These are phyloP conservation scores for Cryphonectria radicalis DNA, from an alignment of 2,329 filamentous ascomycete genomes.

Conservation along the genomic window DNA sequence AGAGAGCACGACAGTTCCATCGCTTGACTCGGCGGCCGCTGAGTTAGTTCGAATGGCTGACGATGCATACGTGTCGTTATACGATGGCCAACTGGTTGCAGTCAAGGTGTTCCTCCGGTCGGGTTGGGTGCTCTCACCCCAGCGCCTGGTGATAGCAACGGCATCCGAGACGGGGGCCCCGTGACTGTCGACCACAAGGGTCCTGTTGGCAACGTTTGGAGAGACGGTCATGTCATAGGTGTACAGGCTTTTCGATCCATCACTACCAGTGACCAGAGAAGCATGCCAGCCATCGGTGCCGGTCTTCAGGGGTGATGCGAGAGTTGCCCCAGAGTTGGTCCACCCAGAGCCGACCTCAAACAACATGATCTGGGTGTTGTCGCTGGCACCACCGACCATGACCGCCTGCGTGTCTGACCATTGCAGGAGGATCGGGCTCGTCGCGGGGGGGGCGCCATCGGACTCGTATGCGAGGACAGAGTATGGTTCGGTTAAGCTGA, in stretches of 20 bases:
- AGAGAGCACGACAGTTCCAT: conserved; percentile 75
- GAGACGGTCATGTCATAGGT: conserved; percentile 75
- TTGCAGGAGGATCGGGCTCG: conserved; percentile 71
- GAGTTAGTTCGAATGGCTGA: conserved; percentile 67
- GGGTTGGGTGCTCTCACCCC: conserved; percentile 26
- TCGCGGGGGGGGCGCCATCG: conserved; percentile 60
- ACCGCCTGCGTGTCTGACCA: conserved; percentile 75
- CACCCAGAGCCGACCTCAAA: conserved; percentile 70
- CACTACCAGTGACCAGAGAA: conserved; percentile 69
- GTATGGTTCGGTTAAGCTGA: conserved; percentile 70
- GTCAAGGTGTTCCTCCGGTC: conserved; percentile 51
- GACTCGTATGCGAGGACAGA: conserved; percentile 62
- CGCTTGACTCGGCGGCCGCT: conserved; percentile 68
- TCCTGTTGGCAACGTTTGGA: conserved; percentile 75
- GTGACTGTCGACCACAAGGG: conserved; percentile 65
- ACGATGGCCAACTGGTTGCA: conserved; percentile 71
- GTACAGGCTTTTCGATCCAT: conserved; percentile 78
- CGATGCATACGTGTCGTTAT: conserved; percentile 77
- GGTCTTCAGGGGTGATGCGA: conserved; percentile 65
- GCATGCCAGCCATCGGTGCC: conserved; percentile 61
- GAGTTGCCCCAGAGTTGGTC: conserved; percentile 66
- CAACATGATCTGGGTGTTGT: conserved; percentile 71
- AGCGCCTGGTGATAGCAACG: conserved; percentile 43
- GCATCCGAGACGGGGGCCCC: conserved; percentile 58
- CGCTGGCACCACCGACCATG: conserved; percentile 72